phyloP scores from a whole-genome alignment of 345 rosid genomes.

The Eucalyptus melliodora region DNA sequence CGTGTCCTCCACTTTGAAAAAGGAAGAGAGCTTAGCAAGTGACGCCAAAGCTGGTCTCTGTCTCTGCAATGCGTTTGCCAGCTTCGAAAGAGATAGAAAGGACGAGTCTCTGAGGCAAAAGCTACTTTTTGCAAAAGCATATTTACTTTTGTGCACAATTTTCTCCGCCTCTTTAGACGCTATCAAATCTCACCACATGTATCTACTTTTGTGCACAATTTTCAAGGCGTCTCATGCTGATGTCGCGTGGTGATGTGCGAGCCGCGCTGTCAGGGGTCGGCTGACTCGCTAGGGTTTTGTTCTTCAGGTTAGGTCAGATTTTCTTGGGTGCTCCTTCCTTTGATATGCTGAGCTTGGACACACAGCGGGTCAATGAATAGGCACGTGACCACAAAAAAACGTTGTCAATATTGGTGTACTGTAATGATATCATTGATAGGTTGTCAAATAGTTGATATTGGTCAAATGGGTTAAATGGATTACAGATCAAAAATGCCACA shows the following conservation, averaged over 20 bases:
- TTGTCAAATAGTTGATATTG: too few relatives aligned
- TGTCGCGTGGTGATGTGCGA: neutral
- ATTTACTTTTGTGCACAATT: neutral
- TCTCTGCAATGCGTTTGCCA: neutral
- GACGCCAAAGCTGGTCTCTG: neutral
- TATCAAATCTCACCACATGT: neutral
- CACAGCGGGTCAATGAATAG: too few relatives aligned
- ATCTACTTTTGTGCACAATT: too few relatives aligned
- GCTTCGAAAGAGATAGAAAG: neutral
- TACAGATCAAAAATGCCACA: fast-evolving
- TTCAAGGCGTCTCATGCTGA: neutral
- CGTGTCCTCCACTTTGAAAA: neutral
- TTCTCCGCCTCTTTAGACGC: neutral
- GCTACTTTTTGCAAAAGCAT: neutral
- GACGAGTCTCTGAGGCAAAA: neutral
- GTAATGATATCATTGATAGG: too few relatives aligned
- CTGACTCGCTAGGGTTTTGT: neutral
- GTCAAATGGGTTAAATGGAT: too few relatives aligned
- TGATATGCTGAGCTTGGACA: neutral
- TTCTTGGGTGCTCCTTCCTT: neutral
- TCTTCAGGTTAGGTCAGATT: neutral
- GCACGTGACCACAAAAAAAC: too few relatives aligned
- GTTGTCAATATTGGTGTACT: too few relatives aligned
- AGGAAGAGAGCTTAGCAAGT: neutral
- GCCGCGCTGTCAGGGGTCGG: neutral